These are phyloP conservation scores for Geranomyces variabilis DNA, from an alignment of 192 early-diverging fungal genomes.

Conservation along the genomic window DNA sequence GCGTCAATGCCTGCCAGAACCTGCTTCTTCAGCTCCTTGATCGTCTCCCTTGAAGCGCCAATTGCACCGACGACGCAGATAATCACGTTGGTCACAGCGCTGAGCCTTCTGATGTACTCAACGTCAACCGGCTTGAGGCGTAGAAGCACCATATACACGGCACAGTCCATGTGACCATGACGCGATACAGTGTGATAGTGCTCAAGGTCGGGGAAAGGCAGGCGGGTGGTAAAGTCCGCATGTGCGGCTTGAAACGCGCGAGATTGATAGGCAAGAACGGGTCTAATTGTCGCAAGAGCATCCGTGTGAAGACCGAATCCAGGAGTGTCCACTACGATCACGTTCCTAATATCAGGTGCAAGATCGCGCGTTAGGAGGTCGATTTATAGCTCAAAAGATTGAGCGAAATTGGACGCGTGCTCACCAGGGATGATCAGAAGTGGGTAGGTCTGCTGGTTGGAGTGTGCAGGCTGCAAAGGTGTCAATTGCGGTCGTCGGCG, in stretches of 20 bases:
- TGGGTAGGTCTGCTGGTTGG: background rate
- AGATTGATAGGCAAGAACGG: slow-evolving; percentile 38
- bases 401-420: background rate
- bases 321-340: slow-evolving; percentile 48
- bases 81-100: slow-evolving; percentile 56
- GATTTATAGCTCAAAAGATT: background rate
- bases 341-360: slow-evolving; percentile 20
- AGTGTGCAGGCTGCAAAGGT: background rate
- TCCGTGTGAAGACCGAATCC: slow-evolving; percentile 44
- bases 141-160: slow-evolving; percentile 46
- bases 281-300: slow-evolving; percentile 39
- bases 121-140: slow-evolving; percentile 69
- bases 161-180: slow-evolving; percentile 44
- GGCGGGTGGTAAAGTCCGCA: slow-evolving; percentile 24
- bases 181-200: slow-evolving; percentile 24
- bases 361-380: background rate
- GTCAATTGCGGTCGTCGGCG: background rate
- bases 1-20: background rate
- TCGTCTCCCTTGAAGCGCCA: background rate
- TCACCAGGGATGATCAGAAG: slow-evolving; percentile 1
- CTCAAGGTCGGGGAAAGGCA: slow-evolving; percentile 7
- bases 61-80: slow-evolving; percentile 45
- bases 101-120: slow-evolving; percentile 67
- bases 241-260: slow-evolving; percentile 38
- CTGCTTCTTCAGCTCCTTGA: slow-evolving; percentile 1